Base-by-base conservation (phyloP, 2,329 filamentous ascomycete species). In the Apiospora saccharicola region DNA sequence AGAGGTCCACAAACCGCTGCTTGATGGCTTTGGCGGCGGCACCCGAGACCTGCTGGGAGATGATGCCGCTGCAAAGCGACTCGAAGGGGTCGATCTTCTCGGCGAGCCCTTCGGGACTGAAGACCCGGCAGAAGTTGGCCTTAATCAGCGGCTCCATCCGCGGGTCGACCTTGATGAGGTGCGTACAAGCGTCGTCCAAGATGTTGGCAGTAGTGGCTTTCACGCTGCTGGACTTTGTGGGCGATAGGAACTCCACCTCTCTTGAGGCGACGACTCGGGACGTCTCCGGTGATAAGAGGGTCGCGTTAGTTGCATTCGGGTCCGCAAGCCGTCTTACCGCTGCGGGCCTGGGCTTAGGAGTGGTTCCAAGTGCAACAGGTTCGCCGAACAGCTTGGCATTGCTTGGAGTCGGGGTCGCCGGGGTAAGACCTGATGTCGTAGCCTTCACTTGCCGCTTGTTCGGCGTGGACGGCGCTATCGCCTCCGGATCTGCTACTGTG, bases 11-110 rank as follows among this genome's bases (percentile, higher is more conserved):
- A 80, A 98, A 98, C 75, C 94, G 96, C 69, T 89, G 89, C 81
- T 96, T 95, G 83, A 99, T 98, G 7, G 93, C 93, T 76, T 90
- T 92, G 16, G 96, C 96, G 0, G 96, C 96, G 7, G 95, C 94
- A 24, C 96, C 95, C 0, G 95, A 98, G 26, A 99, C 96, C 84
- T 99, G 96, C 83, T 98, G 96, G 70, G 94, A 95, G 77, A 98
- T 97, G 79, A 99, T 98, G 70, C 95, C 93, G 81, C 92, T 95
- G 51, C 90, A 89, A 46, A 99, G 87, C 72, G 90, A 91, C 77
- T 93, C 92, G 79, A 98, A 99, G 0, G 96, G 96, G 82, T 98
- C 94, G 73, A 98, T 90, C 75, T 90, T 87, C 82, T 98, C 94
- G 41, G 92, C 90, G n/a, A 98, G 84, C 0, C 95, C 94, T 74